Percentiles rank a stretch among this genome's conserved stretches.
Conservation (phyloP, 495 filamentous ascomycete genomes). For the Aspergillus sclerotioniger region DNA sequence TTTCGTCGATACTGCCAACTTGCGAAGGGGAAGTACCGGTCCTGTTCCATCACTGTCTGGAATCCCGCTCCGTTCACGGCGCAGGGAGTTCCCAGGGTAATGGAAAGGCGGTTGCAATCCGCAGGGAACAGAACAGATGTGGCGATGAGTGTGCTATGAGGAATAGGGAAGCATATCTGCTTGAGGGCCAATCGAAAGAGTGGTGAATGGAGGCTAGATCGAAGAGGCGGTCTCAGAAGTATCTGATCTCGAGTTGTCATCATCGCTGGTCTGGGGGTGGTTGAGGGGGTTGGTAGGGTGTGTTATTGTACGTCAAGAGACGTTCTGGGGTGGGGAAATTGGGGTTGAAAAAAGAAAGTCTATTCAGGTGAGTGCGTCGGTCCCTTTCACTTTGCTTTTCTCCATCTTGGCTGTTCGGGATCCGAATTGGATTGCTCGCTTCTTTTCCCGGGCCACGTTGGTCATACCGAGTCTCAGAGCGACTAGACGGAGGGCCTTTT, state of each 20-base stretch:
- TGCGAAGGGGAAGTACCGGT: constrained; percentile 6
- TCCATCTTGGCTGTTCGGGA: constrained; percentile 86
- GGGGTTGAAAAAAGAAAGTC: constrained; percentile 4
- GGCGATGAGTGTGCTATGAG: constrained; percentile 4
- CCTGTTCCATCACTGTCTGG: neutral
- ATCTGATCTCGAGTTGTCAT: constrained; percentile 52
- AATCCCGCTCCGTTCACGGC: constrained; percentile 3
- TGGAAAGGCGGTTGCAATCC: constrained; percentile 29
- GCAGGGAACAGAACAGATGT: neutral
- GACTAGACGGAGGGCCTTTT: constrained; percentile 75
- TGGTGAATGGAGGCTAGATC: constrained; percentile 9
- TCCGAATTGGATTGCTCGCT: constrained; percentile 90
- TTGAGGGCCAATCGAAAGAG: neutral
- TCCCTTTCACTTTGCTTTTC: constrained; percentile 68
- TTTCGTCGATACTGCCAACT: neutral
- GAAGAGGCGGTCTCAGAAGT: constrained; percentile 43
- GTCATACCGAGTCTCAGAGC: constrained; percentile 72
- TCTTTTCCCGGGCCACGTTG: constrained; percentile 76
- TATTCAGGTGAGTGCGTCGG: constrained; percentile 45
- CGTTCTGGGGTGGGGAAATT: constrained; percentile 1
- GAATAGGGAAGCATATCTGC: neutral
- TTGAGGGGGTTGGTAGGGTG: neutral
- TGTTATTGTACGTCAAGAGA: neutral
- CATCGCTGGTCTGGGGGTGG: constrained; percentile 30
- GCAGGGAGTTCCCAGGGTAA: neutral